phyloP scores from a whole-genome alignment of 495 filamentous ascomycete genomes.

The Podospora pseudocomata region DNA sequence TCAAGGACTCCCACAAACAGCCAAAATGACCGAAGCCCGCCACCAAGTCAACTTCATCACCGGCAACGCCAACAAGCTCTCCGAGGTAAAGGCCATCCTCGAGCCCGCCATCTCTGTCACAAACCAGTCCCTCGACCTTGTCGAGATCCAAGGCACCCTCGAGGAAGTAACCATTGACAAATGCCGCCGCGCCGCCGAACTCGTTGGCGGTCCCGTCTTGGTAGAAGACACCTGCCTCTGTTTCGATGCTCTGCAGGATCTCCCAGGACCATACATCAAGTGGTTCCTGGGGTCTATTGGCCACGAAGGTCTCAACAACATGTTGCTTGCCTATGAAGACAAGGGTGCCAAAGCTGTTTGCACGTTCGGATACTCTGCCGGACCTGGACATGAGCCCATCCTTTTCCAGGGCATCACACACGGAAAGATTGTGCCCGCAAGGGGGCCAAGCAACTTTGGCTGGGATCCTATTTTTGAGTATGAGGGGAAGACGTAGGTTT shows the following conservation, averaged over 20 bases:
- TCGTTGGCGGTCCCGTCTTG: conserved; percentile 78
- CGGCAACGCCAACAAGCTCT: conserved; percentile 88
- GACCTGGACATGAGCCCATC: conserved; percentile 79
- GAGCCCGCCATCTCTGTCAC: conserved; percentile 66
- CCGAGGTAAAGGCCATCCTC: conserved; percentile 82
- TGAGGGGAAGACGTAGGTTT: conserved; percentile 74
- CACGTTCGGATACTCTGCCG: conserved; percentile 88
- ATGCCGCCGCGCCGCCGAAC: conserved; percentile 69
- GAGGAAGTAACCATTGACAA: conserved; percentile 90
- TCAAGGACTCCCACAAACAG: neutral
- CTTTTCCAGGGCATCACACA: conserved; percentile 85
- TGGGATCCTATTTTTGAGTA: conserved; percentile 99
- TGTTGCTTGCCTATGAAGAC: conserved; percentile 84
- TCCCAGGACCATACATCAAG: conserved; percentile 98
- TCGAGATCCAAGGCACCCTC: conserved; percentile 87
- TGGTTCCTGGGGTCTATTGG: conserved; percentile 84
- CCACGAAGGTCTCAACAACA: conserved; percentile 80
- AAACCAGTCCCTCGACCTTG: conserved; percentile 70
- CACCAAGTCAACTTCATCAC: conserved; percentile 84
- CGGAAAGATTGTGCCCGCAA: conserved; percentile 69
- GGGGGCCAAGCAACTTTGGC: conserved; percentile 77
- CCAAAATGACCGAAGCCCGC: conserved; percentile 20
- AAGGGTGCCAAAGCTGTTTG: conserved; percentile 90
- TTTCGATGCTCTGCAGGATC: conserved; percentile 80
- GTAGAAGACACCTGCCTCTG: conserved; percentile 94